Conservation (phyloP, 1,284 basidiomycete species). For the Irpex rosettiformis region DNA sequence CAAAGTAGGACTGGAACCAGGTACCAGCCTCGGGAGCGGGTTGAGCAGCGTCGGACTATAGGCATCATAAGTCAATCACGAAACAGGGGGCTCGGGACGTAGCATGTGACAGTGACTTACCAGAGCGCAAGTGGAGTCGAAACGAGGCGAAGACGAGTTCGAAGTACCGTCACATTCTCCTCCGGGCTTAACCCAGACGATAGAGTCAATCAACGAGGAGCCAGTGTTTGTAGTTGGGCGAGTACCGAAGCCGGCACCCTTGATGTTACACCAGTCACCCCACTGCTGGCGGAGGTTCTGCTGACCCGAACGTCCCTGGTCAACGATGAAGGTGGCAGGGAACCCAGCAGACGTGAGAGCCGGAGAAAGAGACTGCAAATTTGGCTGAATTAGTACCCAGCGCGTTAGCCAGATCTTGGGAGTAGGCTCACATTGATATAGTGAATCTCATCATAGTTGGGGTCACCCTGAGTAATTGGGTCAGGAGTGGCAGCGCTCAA, state of each 20-base stretch:
- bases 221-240: slow-evolving; percentile 57
- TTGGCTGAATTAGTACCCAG: neutral
- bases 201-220: slow-evolving; percentile 51
- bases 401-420: neutral
- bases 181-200: slow-evolving; percentile 70
- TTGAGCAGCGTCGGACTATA: slow-evolving; percentile 45
- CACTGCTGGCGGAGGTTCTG: slow-evolving; percentile 57
- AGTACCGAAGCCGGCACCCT: slow-evolving; percentile 57
- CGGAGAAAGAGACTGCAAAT: slow-evolving; percentile 43
- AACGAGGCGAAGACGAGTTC: slow-evolving; percentile 53
- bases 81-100: no score
- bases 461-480: slow-evolving; percentile 54
- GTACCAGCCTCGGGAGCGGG: slow-evolving; percentile 60
- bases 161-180: slow-evolving; percentile 65
- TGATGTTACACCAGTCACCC: slow-evolving; percentile 61
- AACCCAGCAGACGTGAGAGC: slow-evolving; percentile 43
- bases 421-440: slow-evolving; percentile 47
- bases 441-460: slow-evolving; percentile 59
- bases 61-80: slow-evolving; percentile 5
- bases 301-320: slow-evolving; percentile 59
- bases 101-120: no score
- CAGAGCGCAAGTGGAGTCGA: slow-evolving; percentile 51
- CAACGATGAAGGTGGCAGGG: slow-evolving; percentile 62
- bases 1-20: slow-evolving; percentile 65
- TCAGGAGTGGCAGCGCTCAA: slow-evolving; percentile 50